These are phyloP conservation scores for Cyanophora paradoxa DNA, from an alignment of 78 protist species.

Conservation along the genomic window DNA sequence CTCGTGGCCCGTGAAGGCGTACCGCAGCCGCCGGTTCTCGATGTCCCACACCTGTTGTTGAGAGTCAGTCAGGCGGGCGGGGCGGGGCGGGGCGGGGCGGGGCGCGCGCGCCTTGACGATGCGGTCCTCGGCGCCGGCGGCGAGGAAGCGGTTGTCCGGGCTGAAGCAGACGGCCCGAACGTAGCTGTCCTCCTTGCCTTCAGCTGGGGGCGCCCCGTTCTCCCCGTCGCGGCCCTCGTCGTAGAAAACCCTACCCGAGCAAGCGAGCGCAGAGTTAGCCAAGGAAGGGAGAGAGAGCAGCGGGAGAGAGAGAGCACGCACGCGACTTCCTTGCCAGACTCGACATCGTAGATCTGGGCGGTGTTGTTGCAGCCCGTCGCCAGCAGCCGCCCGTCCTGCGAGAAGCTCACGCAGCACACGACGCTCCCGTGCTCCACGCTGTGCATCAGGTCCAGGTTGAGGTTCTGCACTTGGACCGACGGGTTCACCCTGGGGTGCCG, in stretches of 20 bases:
- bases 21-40: conserved; percentile 23
- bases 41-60: conserved; percentile 45
- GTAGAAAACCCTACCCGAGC: conserved; percentile 8
- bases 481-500: too few species aligned
- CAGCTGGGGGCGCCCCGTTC: conserved; percentile 19
- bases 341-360: conserved; percentile 73
- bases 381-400: conserved; percentile 55
- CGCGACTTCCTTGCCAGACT: conserved; percentile 62
- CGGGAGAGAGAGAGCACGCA: conserved; percentile 16
- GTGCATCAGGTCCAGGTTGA: conserved; percentile 12
- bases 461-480: too few species aligned
- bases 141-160: conserved; percentile 70
- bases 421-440: conserved; percentile 53
- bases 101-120: too few species aligned
- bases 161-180: conserved; percentile 77
- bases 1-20: conserved; percentile 62
- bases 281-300: not conserved
- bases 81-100: too few species aligned
- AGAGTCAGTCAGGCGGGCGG: not conserved
- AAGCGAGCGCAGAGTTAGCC: not conserved
- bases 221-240: too few species aligned
- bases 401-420: conserved; percentile 80
- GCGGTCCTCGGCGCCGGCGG: conserved; percentile 75
- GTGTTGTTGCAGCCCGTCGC: conserved; percentile 81
- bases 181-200: conserved; percentile 55